phyloP scores from a whole-genome alignment of 495 filamentous ascomycete species.

The Tetracladium setigerum region DNA sequence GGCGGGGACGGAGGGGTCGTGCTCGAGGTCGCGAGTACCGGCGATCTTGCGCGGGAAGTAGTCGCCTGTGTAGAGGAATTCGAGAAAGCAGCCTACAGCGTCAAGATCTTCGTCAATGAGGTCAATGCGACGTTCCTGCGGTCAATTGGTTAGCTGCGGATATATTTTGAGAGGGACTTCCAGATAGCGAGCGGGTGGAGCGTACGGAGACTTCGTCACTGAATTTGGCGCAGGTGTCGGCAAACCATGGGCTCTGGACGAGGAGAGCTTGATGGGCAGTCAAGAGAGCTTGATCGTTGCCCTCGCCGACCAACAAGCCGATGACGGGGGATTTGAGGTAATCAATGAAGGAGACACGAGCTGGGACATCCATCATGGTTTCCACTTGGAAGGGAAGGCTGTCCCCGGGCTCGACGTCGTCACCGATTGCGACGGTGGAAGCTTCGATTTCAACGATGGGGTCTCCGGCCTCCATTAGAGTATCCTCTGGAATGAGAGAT shows the following conservation, averaged over 20 bases:
- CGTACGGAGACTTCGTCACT: conserved; percentile 40
- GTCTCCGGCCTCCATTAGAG: conserved; percentile 35
- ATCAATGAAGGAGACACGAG: conserved; percentile 39
- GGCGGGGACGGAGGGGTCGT: conserved; percentile 45
- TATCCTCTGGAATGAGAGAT: conserved; percentile 30
- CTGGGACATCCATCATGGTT: conserved; percentile 27
- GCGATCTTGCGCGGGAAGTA: conserved; percentile 67
- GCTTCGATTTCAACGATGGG: conserved; percentile 21
- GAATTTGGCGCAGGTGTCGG: conserved; percentile 51
- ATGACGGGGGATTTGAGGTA: conserved; percentile 76
- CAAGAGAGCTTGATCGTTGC: conserved; percentile 52
- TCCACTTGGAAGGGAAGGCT: conserved; percentile 37
- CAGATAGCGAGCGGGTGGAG: conserved; percentile 1
- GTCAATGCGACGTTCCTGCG: conserved; percentile 54
- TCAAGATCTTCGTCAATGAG: conserved; percentile 67
- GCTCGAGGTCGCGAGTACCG: conserved; percentile 46
- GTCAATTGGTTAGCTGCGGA: background rate
- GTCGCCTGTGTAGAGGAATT: conserved; percentile 88
- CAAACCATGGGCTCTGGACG: conserved; percentile 63
- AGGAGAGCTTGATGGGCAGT: conserved; percentile 77
- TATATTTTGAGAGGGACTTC: background rate
- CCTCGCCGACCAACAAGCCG: conserved; percentile 62
- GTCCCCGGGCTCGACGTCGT: conserved; percentile 19
- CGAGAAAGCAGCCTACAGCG: conserved; percentile 78
- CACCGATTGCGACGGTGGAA: conserved; percentile 1